Evolutionary conservation across 768 basidiomycete species (phyloP).

Genomic region (Pleurotus djamor): DNA sequence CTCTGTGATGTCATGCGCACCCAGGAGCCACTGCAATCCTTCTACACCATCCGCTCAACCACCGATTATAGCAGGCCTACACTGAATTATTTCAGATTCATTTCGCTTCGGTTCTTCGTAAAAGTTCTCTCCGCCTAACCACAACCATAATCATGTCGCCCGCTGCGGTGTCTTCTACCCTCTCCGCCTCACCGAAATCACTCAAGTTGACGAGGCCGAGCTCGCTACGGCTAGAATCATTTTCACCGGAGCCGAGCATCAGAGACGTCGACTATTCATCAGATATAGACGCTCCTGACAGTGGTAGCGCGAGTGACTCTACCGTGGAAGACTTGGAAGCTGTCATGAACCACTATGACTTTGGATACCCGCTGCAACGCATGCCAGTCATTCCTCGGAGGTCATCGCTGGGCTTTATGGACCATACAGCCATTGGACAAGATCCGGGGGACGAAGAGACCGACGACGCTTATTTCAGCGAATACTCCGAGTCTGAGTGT

Average conservation of each 20-base stretch:
- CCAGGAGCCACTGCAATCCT: not conserved
- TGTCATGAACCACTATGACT: not conserved
- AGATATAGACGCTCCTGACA: not conserved
- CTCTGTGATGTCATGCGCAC: not conserved
- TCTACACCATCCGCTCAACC: not conserved
- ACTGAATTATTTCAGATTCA: not conserved
- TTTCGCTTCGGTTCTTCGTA: not conserved
- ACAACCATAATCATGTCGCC: not conserved
- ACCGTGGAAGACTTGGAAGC: constrained; percentile 9
- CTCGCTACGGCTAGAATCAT: not conserved
- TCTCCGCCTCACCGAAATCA: not conserved
- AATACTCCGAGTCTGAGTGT: constrained; percentile 19
- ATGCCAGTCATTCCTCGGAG: not conserved
- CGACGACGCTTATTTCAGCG: not conserved
- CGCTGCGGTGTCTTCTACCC: not conserved
- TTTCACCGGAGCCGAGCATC: constrained; percentile 7
- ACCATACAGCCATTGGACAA: not conserved
- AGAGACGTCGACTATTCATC: constrained; percentile 6
- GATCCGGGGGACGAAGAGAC: not conserved
- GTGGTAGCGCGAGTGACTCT: constrained; percentile 9
- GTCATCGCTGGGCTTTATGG: not conserved
- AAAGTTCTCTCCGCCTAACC: not conserved
- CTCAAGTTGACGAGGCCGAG: not conserved
- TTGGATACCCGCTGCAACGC: constrained; percentile 11
- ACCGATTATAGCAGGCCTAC: not conserved